Evolutionary conservation across 768 basidiomycete species (phyloP), one percentile per base, ranked within the genome.

Genomic region (Termitomyces eurrhizus): DNA sequence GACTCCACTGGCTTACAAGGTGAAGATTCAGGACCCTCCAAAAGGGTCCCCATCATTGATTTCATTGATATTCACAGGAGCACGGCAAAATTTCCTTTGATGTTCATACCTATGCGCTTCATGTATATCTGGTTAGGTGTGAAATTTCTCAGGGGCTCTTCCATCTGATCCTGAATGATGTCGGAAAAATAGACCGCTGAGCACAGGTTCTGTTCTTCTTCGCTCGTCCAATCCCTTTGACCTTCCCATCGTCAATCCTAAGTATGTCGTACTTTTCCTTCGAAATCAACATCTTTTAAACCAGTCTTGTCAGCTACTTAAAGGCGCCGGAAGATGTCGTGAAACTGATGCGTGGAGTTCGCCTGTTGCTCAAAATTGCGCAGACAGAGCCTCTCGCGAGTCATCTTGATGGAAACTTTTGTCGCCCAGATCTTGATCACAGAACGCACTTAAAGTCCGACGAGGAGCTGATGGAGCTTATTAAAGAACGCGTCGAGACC

Each of bases 401-500:
- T 6, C 58, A 70, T 35, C 65, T 80, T 42, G 77, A 78, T 57
- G 66, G 69, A 13, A 57, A 65, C 9, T 70, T 69, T 61, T 64
- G 62, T 13, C 67, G 68, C 55, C 65, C 71, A 18, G 69, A 72
- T 14, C 71, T 80, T n/a, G 77, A 80, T 66, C 72, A 73, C 57
- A 65, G 67, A 7, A 63, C 70, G 36, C 68, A 74, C 45, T 63
- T 69, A 35, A 74, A 74, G 58, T 70, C 72, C 4, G 75, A 82
- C 59, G 71, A 69, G 42, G 76, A 78, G 36, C 64, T 82, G 14
- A 70, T 74, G 50, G 72, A 73, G n/a, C 60, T 77, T 18, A 70
- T 80, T 24, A 70, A 69, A 35, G 72, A 74, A 50, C 73, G 79
- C 16, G 73, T 77, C 5, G 77, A 80, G 62, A 82, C 80, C 1